Base-by-base conservation (phyloP, 164 flowering plant species). In the Brasenia schreberi region DNA sequence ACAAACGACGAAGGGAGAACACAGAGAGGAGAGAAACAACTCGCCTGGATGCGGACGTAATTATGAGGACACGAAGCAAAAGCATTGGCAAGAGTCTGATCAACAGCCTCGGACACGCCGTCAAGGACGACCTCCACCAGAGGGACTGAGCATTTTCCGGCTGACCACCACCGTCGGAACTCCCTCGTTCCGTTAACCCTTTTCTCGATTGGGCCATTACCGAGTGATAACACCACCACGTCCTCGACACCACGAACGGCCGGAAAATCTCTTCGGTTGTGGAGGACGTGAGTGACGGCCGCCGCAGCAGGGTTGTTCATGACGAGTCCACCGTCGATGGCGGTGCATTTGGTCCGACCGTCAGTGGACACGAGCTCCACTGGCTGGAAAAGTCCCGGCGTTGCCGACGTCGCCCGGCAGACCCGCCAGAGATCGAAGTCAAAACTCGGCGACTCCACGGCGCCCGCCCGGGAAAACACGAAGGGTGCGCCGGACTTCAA, bases 231-330 rank as follows among this genome's bases (percentile, higher is more conserved):
- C 39, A 66, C 68, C 18, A 66, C 19, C 60, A 66, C 9, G 42
- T 66, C 68, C 68, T 33, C 61, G 14, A 89, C 93, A 6, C 99
- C 99, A 63, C 96, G 76, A 61, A 91, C 96, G 73, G 83, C 84
- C 39, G 99, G 99, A 59, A 94, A 94, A 81, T 94, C 99, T 73
- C 89, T 90, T 75, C 91, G 91, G 78, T 94, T 94, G 68, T 94
- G 97, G 66, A 94, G 76, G 80, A 94, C 99, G 81, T 94, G 99
- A 56, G 97, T 94, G 52, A 94, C 89, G 4, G 99, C 97, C 7
- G 99, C 96, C 23, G 96, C 85, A 4, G 96, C 76, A 9, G 99
- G 99, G 74, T 91, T 94, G 67, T 82, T 85, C 99, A 91, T 94
- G 18, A 87, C 87, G 60, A 89, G 66, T 0, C 93, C 93, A 1